Conservation (phyloP, 768 basidiomycete species). For the Phlebiopsis flavidoalba region DNA sequence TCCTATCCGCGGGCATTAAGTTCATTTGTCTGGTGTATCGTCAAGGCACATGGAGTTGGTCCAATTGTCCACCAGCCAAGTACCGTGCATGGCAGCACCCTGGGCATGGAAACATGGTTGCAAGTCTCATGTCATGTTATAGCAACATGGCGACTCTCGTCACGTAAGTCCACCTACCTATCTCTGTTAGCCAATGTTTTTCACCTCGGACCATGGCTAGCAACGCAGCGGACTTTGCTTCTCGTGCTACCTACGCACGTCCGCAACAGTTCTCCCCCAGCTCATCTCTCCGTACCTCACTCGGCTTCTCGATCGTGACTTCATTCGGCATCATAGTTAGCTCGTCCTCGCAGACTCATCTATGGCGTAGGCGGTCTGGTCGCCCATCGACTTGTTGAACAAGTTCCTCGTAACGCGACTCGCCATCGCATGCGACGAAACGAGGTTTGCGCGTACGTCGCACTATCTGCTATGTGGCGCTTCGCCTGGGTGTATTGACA, state of each 20-base stretch:
- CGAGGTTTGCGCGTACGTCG: slow-evolving; percentile 54
- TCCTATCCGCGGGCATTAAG: slow-evolving; percentile 60
- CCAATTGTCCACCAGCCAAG: slow-evolving; percentile 66
- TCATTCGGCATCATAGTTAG: slow-evolving; percentile 81
- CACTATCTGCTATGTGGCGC: not conserved
- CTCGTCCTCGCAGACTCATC: slow-evolving; percentile 68
- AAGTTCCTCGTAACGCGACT: slow-evolving; percentile 64
- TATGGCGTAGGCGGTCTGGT: slow-evolving; percentile 79
- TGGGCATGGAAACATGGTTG: slow-evolving; percentile 76
- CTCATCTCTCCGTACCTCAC: slow-evolving; percentile 36
- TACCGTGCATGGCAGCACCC: slow-evolving; percentile 56
- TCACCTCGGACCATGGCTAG: slow-evolving; percentile 25
- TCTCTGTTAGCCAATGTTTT: slow-evolving; percentile 2
- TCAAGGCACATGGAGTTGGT: slow-evolving; percentile 73
- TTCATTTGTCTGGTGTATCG: slow-evolving; percentile 79
- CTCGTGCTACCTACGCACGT: slow-evolving; percentile 47
- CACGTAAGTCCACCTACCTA: slow-evolving; percentile 37
- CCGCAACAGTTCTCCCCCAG: slow-evolving; percentile 56
- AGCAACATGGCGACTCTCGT: slow-evolving; percentile 75
- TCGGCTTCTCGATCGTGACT: slow-evolving; percentile 70
- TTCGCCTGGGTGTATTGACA: not conserved
- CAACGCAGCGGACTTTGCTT: slow-evolving; percentile 76
- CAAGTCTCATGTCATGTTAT: slow-evolving; percentile 71
- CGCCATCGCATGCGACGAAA: slow-evolving; percentile 56
- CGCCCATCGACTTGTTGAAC: slow-evolving; percentile 65